Evolutionary conservation across 768 basidiomycete genomes (phyloP).

Genomic region (Lepiota subincarnata): DNA sequence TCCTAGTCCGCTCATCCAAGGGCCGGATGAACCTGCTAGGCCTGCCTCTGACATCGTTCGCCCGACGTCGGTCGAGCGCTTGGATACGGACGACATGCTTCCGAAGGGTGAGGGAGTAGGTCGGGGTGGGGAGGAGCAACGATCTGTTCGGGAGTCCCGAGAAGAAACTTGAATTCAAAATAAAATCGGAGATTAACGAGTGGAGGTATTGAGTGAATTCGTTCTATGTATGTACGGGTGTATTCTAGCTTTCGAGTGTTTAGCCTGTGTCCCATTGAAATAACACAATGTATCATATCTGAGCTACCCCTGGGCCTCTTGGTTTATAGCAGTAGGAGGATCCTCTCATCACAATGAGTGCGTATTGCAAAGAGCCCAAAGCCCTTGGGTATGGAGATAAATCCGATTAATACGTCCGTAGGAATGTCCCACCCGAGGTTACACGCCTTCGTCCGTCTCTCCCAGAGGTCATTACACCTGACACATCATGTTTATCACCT

Average conservation of each 20-base stretch:
- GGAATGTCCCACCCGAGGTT: too few relatives aligned
- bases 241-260: background rate
- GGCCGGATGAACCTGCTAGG: slow-evolving; percentile 2
- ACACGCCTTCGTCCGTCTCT: too few relatives aligned
- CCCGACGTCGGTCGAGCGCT: background rate
- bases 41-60: background rate
- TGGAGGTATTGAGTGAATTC: too few relatives aligned
- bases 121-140: background rate
- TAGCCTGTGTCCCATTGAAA: background rate
- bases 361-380: too few relatives aligned
- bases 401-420: too few relatives aligned
- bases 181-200: background rate
- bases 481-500: too few relatives aligned
- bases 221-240: background rate
- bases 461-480: too few relatives aligned
- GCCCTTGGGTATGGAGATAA: too few relatives aligned
- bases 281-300: slow-evolving; percentile 6
- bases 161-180: background rate
- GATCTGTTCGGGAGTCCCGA: background rate
- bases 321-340: background rate
- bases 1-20: slow-evolving; percentile 2
- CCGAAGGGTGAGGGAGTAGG: background rate
- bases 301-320: background rate
- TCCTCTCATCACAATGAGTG: too few relatives aligned
- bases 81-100: background rate